Evolutionary conservation across 208 protist species (phyloP).

Genomic region (Leptomonas pyrrhocoris): DNA sequence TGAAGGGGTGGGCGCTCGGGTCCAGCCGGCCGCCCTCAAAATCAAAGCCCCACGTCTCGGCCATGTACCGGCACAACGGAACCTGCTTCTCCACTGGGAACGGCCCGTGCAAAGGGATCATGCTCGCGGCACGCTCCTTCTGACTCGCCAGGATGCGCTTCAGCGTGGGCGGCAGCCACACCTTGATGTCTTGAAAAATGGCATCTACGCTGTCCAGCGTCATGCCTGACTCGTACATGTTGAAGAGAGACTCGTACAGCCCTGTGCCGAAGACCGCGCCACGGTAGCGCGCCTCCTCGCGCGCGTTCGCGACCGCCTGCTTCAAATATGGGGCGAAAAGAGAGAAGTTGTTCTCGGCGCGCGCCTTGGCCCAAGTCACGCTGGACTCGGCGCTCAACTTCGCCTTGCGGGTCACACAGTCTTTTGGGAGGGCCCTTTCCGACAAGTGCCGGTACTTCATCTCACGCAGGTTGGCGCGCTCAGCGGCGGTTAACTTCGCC

Average conservation of each 20-base stretch:
- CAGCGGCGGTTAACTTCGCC: slow-evolving; percentile 26
- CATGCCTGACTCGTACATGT: slow-evolving; percentile 80
- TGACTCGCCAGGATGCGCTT: slow-evolving; percentile 48
- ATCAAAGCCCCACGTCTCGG: slow-evolving; percentile 68
- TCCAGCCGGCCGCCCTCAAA: slow-evolving; percentile 77
- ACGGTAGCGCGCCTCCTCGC: slow-evolving; percentile 48
- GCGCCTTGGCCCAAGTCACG: slow-evolving; percentile 45
- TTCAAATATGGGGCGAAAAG: slow-evolving; percentile 52
- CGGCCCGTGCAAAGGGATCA: slow-evolving; percentile 5
- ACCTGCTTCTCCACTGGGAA: slow-evolving; percentile 53
- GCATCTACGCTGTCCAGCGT: slow-evolving; percentile 43
- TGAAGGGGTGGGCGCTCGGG: slow-evolving; percentile 77
- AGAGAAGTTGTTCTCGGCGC: slow-evolving; percentile 52
- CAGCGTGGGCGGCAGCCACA: slow-evolving; percentile 61
- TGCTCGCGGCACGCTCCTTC: slow-evolving; percentile 19
- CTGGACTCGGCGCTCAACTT: slow-evolving; percentile 35
- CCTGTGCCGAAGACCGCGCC: slow-evolving; percentile 39
- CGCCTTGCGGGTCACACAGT: slow-evolving; percentile 46
- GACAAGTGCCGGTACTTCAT: slow-evolving; percentile 36
- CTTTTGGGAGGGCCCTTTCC: slow-evolving; percentile 36
- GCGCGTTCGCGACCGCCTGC: slow-evolving; percentile 47
- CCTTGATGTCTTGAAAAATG: slow-evolving; percentile 65
- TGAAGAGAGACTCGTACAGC: slow-evolving; percentile 63
- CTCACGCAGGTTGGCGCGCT: slow-evolving; percentile 64
- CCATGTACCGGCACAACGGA: slow-evolving; percentile 34